phyloP scores from a whole-genome alignment of 2,329 filamentous ascomycete species.

The Trichoderma atroviride region DNA sequence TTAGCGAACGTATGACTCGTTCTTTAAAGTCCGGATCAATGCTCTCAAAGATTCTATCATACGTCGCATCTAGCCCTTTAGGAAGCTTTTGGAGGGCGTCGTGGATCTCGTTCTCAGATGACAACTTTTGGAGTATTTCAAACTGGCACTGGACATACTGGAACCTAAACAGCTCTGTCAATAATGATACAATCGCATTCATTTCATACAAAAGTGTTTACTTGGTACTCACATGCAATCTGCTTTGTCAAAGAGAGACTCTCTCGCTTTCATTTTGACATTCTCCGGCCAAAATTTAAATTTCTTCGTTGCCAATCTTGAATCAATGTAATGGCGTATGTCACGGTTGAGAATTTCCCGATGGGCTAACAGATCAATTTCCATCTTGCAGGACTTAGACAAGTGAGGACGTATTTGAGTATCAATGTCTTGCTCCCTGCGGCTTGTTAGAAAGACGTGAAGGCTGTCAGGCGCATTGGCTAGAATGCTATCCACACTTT shows the following conservation, averaged over 20 bases:
- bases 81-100: not conserved
- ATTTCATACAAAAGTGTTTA: not conserved
- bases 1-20: not conserved
- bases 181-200: not conserved
- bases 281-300: not conserved
- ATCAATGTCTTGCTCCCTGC: not conserved
- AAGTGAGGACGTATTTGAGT: not conserved
- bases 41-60: not conserved
- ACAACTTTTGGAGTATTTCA: not conserved
- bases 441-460: not conserved
- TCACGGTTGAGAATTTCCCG: not conserved
- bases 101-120: not conserved
- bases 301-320: not conserved
- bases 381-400: not conserved
- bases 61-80: not conserved
- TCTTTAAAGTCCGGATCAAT: not conserved
- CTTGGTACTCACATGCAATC: not conserved
- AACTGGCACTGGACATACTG: not conserved
- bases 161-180: not conserved
- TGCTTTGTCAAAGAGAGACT: not conserved
- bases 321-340: not conserved
- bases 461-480: not conserved
- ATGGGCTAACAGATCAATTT: not conserved
- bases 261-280: not conserved
- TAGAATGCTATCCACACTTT: not conserved